Conservation (phyloP, 176 grass and related monocot species). For the Musa itinerans region DNA sequence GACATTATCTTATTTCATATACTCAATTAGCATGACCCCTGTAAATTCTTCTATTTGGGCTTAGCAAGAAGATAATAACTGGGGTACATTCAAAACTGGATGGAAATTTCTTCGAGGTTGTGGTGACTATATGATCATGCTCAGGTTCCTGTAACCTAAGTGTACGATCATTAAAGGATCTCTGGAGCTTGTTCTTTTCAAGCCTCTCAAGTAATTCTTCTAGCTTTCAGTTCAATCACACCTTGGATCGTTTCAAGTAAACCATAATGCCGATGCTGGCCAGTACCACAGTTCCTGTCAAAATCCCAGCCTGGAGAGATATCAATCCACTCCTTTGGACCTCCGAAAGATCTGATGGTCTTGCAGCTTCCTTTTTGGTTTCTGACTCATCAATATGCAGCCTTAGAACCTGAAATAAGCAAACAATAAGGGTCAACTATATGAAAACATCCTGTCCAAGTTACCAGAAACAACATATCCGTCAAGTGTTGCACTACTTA, state of each 20-base stretch:
- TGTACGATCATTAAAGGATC: no score
- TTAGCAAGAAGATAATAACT: no score
- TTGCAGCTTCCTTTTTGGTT: constrained; percentile 24
- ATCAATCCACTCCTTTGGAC: constrained; percentile 12
- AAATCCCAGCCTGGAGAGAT: constrained; percentile 41
- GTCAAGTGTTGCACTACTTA: no score
- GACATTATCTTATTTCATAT: no score
- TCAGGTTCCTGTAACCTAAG: no score
- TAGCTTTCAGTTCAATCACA: constrained; percentile 28
- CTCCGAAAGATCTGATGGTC: constrained; percentile 29
- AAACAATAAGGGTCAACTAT: not conserved
- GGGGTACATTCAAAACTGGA: no score
- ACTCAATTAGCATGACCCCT: no score
- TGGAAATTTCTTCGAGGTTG: no score
- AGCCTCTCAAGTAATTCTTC: not conserved
- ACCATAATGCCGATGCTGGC: constrained; percentile 47
- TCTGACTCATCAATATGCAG: constrained; percentile 49
- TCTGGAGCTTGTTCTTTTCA: no score
- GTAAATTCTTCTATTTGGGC: no score
- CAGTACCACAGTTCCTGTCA: constrained; percentile 43
- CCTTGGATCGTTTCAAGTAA: constrained; percentile 72
- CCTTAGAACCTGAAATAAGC: constrained; percentile 54
- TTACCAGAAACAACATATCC: no score
- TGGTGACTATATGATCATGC: no score
- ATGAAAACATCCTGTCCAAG: not conserved